phyloP scores from a whole-genome alignment of 1,139 yeast species.

The Magnusiomyces ingens region DNA sequence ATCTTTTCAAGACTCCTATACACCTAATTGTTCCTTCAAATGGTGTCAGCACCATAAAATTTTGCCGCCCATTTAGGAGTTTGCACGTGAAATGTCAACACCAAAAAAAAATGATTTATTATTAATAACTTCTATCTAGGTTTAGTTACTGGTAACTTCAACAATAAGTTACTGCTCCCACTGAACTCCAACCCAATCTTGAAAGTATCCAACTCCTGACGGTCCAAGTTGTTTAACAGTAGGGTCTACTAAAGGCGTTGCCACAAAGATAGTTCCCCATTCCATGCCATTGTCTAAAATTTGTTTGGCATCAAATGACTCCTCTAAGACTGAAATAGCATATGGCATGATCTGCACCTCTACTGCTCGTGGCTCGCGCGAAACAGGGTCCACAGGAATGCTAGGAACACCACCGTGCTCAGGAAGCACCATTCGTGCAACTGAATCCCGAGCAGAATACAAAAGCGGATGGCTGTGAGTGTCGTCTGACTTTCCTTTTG shows the following conservation, averaged over 20 bases:
- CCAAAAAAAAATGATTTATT: background rate
- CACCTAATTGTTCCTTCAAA: background rate
- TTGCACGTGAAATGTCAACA: background rate
- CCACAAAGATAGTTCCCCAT: slow-evolving; percentile 91
- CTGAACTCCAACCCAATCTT: slow-evolving; percentile 92
- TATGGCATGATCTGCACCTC: slow-evolving; percentile 95
- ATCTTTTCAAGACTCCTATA: too few species aligned
- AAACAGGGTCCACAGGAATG: slow-evolving; percentile 35
- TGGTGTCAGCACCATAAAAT: background rate
- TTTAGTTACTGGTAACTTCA: background rate
- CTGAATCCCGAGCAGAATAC: slow-evolving; percentile 57
- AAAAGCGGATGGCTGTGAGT: slow-evolving; percentile 46
- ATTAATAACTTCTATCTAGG: background rate
- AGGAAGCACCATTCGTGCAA: slow-evolving; percentile 36
- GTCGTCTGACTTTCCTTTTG: background rate
- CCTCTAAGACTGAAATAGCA: slow-evolving; percentile 75
- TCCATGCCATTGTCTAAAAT: slow-evolving; percentile 75
- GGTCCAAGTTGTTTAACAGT: slow-evolving; percentile 49
- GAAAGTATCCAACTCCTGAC: slow-evolving; percentile 68
- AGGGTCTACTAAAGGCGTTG: slow-evolving; percentile 69
- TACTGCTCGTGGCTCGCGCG: slow-evolving; percentile 52
- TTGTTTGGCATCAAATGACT: slow-evolving; percentile 31
- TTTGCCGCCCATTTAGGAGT: background rate
- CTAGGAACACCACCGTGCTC: slow-evolving; percentile 33
- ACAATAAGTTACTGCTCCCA: slow-evolving; percentile 51